phyloP scores from a whole-genome alignment of 2,329 filamentous ascomycete species.

The Monosporascus ibericus region DNA sequence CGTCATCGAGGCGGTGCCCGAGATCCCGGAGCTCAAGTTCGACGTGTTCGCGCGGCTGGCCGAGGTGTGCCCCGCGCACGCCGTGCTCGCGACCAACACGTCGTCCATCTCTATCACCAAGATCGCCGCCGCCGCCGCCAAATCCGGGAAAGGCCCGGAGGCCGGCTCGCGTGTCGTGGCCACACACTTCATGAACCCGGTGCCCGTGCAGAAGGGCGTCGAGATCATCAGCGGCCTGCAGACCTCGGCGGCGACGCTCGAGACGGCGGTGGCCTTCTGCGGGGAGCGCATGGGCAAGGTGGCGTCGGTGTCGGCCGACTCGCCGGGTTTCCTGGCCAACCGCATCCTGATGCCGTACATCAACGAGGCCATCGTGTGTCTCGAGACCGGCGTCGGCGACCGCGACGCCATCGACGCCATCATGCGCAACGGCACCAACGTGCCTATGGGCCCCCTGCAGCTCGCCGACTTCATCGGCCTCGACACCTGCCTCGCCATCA shows the following conservation, averaged over 20 bases:
- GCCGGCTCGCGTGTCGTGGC: conserved; percentile 84
- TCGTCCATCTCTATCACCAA: conserved; percentile 97
- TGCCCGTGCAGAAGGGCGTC: conserved; percentile 92
- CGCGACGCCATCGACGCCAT: conserved; percentile 93
- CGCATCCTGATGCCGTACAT: conserved; percentile 98
- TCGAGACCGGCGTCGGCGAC: conserved; percentile 85
- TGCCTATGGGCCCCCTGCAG: conserved; percentile 93
- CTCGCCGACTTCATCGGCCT: conserved; percentile 96
- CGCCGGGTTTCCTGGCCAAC: conserved; percentile 92
- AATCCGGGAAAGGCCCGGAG: conserved; percentile 71
- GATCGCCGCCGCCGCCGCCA: conserved; percentile 81
- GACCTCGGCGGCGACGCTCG: conserved; percentile 75
- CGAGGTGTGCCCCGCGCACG: conserved; percentile 72
- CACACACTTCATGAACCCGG: conserved; percentile 99
- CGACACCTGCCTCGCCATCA: conserved; percentile 93
- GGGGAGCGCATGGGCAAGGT: conserved; percentile 84
- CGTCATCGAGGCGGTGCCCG: conserved; percentile 94
- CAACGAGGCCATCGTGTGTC: conserved; percentile 89
- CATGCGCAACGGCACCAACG: conserved; percentile 99
- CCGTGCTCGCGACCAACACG: conserved; percentile 94
- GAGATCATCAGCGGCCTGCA: conserved; percentile 96
- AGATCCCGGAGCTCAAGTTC: conserved; percentile 81
- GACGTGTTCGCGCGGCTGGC: conserved; percentile 82
- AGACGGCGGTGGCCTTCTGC: conserved; percentile 79
- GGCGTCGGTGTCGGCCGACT: conserved; percentile 78